Evolutionary conservation across 169 alveolate species (phyloP), one percentile per base, ranked within the genome.

Genomic region (Theileria sp.): DNA sequence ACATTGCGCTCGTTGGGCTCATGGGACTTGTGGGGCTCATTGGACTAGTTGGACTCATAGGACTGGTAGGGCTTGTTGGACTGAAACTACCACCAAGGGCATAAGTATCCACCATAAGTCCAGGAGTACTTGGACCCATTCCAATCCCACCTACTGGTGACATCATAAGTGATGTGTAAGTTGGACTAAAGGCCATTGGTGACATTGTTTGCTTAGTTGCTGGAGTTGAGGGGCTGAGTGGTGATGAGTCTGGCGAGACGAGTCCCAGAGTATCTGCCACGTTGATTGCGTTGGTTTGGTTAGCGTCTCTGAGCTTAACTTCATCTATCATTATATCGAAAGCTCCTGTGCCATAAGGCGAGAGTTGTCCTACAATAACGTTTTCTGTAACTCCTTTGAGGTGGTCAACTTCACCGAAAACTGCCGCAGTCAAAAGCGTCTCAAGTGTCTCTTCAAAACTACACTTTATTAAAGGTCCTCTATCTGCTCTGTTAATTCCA

Each of bases 361-460:
- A 93, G 19, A 96, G 92, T 78, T 97, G 98, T 3, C 99, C 99
- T 64, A 97, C 83, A 97, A 96, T 95, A 51, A 97, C 95, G 92
- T 96, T 97, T 87, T 96, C 99, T n/a, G 98, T 96, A 15, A 96
- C 96, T n/a, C 98, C 98, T 71, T 88, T 85, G 19, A 92, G 91
- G 60, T 88, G 69, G 72, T 96, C 99, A 23, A 93, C 91, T 84
- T 98, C 99, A 21, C 97, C 98, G 86, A 95, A 98, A 50, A 97
- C 95, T 8, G 99, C 99, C 8, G 99, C 99, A 77, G 97, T 99
- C 92, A 98, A 92, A 80, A 98, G 85, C 23, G 98, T 98, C 89
- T 98, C 99, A 19, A 98, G 99, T 23, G 99, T 98, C 92, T 97
- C 99, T 93, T 98, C 99, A 87, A 98, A 98, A 62, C 99, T 94